Evolutionary conservation across 106 monocot species (phyloP), one percentile per base, ranked within the genome.

Genomic region (Amphibolis antarctica): DNA sequence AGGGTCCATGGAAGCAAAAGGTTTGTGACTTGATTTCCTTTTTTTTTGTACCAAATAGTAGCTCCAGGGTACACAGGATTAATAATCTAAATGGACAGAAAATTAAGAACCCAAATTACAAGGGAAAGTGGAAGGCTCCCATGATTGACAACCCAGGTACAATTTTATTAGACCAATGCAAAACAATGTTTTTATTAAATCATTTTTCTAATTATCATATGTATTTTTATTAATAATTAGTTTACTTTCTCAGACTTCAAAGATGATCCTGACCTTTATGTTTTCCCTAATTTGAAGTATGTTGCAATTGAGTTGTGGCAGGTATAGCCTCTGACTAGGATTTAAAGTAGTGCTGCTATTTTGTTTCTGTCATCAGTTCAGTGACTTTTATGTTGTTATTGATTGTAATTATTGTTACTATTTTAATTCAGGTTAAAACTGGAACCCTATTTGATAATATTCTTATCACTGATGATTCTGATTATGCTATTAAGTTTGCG

Each of bases 71-170:
- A 18, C 4, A 42, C 47, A 14, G 36, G 30, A 19, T 27, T 53
- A 31, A 27, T 45, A 31, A 21, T 64, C 44, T 24, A 1, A 9
- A 28, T 54, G 46, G 44, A 28, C 65, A 83, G 83, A 80, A 81
- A 81, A 78, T 88, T 3, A 88, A 82, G 82, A 93, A 88, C 42
- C 82, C 88, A 10, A 59, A 83, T 20, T 93, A 83, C 82, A 80
- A 85, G 71, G 92, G 88, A 10, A 93, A 85, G 72, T 93, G 92
- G 92, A 79, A 75, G 56, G 85, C 83, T 13, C 92, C 92, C 13
- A 74, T 93, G 80, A 85, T 93, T 43, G 92, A 88, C 66, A 93
- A 93, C 74, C 88, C 88, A 74, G 86, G 86, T 86, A 60, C 47
- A 9, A 0, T 21, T 62, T 65, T 10, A 31, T 57, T 27, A 36